phyloP scores from a whole-genome alignment of 2,329 filamentous ascomycete genomes.

The Xylariomycetidae sp. region DNA sequence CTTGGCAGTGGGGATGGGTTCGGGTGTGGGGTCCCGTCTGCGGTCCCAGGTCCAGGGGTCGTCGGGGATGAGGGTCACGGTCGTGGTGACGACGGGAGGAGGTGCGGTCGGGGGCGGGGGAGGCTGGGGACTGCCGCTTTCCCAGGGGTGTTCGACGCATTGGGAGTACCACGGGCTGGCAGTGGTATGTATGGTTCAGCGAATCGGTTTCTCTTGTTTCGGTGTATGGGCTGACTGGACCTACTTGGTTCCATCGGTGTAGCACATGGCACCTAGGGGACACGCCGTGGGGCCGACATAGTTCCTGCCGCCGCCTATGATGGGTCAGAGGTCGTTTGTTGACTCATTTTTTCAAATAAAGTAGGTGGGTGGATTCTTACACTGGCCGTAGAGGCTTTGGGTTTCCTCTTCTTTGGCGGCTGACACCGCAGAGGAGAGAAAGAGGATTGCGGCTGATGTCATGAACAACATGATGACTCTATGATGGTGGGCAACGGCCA shows the following conservation, averaged over 20 bases:
- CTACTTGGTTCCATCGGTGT: slow-evolving; percentile 7
- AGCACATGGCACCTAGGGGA: slow-evolving; percentile 6
- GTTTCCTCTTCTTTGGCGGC: background rate
- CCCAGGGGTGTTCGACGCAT: slow-evolving; percentile 9
- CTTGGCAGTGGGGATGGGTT: too few relatives aligned
- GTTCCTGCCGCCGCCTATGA: slow-evolving; percentile 7
- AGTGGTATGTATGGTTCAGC: too few relatives aligned
- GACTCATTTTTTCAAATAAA: too few relatives aligned
- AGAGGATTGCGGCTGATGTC: background rate
- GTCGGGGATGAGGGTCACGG: slow-evolving; percentile 6
- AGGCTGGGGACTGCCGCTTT: slow-evolving; percentile 1
- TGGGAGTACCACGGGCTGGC: slow-evolving; percentile 9
- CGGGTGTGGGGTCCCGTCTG: too few relatives aligned
- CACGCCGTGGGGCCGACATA: slow-evolving; percentile 7
- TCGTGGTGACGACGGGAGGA: slow-evolving; percentile 4
- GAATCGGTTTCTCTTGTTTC: too few relatives aligned
- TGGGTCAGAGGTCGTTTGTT: slow-evolving; percentile 1
- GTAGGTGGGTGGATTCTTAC: slow-evolving; percentile 1
- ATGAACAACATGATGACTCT: background rate
- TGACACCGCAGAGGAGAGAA: background rate
- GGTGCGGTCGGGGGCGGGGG: slow-evolving; percentile 2
- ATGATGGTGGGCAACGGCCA: background rate
- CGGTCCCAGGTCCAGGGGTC: slow-evolving; percentile 6
- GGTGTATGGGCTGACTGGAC: too few relatives aligned
- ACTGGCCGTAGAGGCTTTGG: slow-evolving; percentile 11